A percentile compares a stretch with the other conserved stretches of the same genome.
These are phyloP conservation scores for Fomitopsis palustris DNA, from an alignment of 1,284 basidiomycete genomes.

Conservation along the genomic window DNA sequence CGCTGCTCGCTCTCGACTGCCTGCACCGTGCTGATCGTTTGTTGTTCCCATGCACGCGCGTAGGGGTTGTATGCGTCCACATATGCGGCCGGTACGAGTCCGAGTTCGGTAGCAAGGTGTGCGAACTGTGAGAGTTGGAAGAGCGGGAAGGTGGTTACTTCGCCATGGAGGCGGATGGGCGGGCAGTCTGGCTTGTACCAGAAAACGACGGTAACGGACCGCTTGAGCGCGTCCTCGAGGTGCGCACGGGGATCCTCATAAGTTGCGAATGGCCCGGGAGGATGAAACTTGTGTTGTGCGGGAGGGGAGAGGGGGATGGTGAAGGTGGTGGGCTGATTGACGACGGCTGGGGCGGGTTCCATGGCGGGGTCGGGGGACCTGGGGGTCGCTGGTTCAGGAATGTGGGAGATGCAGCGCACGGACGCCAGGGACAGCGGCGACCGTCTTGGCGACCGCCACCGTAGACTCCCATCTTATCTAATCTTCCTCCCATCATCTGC, in stretches of 20 bases:
- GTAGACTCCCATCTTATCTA: background rate
- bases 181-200: conserved; percentile 65
- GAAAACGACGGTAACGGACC: conserved; percentile 58
- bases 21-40: conserved; percentile 40
- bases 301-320: background rate
- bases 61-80: conserved; percentile 55
- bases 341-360: background rate
- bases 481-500: background rate
- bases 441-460: background rate
- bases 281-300: background rate
- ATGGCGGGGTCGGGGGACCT: background rate
- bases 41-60: conserved; percentile 57
- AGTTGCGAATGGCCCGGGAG: background rate
- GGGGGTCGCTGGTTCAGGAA: background rate
- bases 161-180: conserved; percentile 57
- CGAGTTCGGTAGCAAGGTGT: conserved; percentile 49
- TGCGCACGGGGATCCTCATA: conserved; percentile 8
- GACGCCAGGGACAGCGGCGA: background rate
- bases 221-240: conserved; percentile 28
- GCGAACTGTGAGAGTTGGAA: conserved; percentile 55
- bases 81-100: conserved; percentile 45
- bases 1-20: conserved; percentile 42
- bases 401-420: background rate
- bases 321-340: background rate
- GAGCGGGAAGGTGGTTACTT: conserved; percentile 58